Conservation (phyloP, 2,329 filamentous ascomycete species). For the Nigrospora sphaerica region DNA sequence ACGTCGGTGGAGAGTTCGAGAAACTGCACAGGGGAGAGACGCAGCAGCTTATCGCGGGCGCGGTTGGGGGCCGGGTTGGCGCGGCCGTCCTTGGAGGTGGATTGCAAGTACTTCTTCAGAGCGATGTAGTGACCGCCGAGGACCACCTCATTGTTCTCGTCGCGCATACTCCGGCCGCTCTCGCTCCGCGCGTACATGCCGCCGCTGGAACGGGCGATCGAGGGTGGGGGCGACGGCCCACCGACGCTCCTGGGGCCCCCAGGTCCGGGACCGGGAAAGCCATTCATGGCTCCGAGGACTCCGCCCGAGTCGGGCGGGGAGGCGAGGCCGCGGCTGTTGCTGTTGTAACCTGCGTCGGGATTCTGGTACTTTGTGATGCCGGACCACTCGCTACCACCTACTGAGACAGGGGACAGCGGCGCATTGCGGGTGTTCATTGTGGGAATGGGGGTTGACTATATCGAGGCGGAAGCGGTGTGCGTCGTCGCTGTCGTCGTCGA, state of each 20-base stretch:
- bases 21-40: conserved; percentile 87
- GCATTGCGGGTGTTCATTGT: conserved; percentile 69
- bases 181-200: conserved; percentile 64
- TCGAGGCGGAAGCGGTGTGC: no score
- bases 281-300: conserved; percentile 54
- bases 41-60: conserved; percentile 87
- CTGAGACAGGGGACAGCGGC: conserved; percentile 74
- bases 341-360: conserved; percentile 42
- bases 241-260: conserved; percentile 48
- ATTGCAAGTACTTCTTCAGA: conserved; percentile 67
- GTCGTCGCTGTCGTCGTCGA: no score
- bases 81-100: conserved; percentile 66
- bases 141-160: conserved; percentile 55
- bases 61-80: conserved; percentile 72
- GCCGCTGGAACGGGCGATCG: conserved; percentile 77
- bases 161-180: conserved; percentile 51
- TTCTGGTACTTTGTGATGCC: conserved; percentile 60
- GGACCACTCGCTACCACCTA: conserved; percentile 80
- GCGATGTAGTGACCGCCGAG: conserved; percentile 76
- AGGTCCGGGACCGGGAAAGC: conserved; percentile 31
- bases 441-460: neutral
- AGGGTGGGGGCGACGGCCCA: conserved; percentile 79
- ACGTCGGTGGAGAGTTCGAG: conserved; percentile 97
- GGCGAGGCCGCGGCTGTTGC: conserved; percentile 49
- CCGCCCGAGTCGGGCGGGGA: conserved; percentile 65